These are phyloP conservation scores for Solanum tarapatanum DNA, from an alignment of 257 asterid species.

Conservation along the genomic window DNA sequence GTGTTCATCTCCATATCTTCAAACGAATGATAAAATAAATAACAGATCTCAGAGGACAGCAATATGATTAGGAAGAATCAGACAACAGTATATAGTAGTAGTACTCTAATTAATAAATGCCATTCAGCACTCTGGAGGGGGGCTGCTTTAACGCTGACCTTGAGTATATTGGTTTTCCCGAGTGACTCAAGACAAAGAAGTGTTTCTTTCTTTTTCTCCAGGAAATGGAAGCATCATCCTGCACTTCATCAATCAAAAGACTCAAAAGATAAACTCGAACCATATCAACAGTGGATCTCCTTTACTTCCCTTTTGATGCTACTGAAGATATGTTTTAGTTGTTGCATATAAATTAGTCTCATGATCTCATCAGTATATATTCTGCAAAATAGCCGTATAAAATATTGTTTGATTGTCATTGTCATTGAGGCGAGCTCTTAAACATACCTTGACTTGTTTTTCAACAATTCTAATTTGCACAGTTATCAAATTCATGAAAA, in stretches of 20 bases:
- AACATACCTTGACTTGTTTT: background rate
- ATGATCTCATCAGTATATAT: background rate
- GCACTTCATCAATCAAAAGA: conserved; percentile 27
- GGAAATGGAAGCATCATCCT: conserved; percentile 90
- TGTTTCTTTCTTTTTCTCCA: conserved; percentile 99
- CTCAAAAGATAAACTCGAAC: background rate
- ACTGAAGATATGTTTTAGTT: background rate
- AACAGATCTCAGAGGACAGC: background rate
- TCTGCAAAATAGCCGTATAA: background rate
- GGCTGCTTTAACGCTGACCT: conserved; percentile 34
- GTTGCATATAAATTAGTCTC: background rate
- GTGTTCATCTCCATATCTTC: conserved; percentile 95
- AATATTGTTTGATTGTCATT: background rate
- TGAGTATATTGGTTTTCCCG: conserved; percentile 95
- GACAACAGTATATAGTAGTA: background rate
- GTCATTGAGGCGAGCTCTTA: background rate
- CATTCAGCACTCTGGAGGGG: background rate
- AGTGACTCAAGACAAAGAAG: conserved; percentile 79
- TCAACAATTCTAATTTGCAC: background rate
- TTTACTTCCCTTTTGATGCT: background rate
- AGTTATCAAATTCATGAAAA: background rate
- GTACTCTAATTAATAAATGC: background rate
- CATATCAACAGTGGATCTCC: background rate
- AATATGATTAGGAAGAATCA: background rate
- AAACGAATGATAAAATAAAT: conserved; percentile 2